Base-by-base conservation (phyloP, 441 rosid species). In the Cnidoscolus chayamansa region DNA sequence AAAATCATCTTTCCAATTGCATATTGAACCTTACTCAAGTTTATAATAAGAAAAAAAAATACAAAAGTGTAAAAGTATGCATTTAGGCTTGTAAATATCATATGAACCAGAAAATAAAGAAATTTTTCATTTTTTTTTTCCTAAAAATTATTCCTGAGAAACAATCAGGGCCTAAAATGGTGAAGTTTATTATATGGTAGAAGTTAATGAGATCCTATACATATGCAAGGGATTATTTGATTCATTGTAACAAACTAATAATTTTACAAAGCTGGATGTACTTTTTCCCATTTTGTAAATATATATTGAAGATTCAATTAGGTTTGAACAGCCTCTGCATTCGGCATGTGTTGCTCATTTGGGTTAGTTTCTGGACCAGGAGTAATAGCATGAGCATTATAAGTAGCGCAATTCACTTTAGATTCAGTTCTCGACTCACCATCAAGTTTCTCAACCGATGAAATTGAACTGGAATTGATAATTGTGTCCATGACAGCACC, bases 311-410 rank as follows among this genome's bases (percentile, higher is more conserved):
- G 19, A 55, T 63, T 55, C 63, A 48, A 70, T 73, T 83, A 88
- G 87, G 86, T 89, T 72, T 78, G 87, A 25, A 85, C 86, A 76
- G 89, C 82, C 80, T 87, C 92, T 53, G 91, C 75, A 72, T 76
- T 86, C 1, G 82, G 80, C 72, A 78, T 78, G 73, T 76, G 88
- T 54, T 83, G 85, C 76, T 81, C 77, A 12, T 70, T 77, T 49
- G 81, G 78, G 43, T 67, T 76, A 57, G 72, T 68, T 47, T 81
- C 84, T 5, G 68, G 48, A 69, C n/a, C 74, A 56, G 77, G 20
- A 59, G 69, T 69, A 48, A 25, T 72, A 9, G 57, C 45, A 1
- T 65, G 75, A 47, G 59, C 79, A 55, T 67, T 73, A 55, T 69
- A 54, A 31, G 77, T 70, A 67, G 72, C 47, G 55, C 67, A 67